These are phyloP conservation scores for Trametopsis cervina DNA, from an alignment of 768 basidiomycete species.

Conservation along the genomic window DNA sequence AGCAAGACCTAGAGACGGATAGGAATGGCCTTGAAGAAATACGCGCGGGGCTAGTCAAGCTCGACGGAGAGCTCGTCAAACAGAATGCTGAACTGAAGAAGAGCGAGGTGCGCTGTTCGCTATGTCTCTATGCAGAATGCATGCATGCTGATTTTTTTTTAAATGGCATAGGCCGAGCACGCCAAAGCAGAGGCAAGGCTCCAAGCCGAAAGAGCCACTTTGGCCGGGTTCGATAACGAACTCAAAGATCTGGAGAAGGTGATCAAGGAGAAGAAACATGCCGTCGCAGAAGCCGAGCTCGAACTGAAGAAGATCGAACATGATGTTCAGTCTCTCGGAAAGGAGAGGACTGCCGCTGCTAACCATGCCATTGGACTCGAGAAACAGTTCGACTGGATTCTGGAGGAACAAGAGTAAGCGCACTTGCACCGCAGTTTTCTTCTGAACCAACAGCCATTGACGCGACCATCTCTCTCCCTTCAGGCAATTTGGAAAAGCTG, in stretches of 20 bases:
- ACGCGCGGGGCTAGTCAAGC: conserved; percentile 39
- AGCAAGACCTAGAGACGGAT: conserved; percentile 59
- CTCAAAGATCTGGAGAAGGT: conserved; percentile 74
- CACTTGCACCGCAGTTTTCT: background rate
- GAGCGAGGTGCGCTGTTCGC: conserved; percentile 6
- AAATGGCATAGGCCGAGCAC: conserved; percentile 53
- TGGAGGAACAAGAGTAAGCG: conserved; percentile 78
- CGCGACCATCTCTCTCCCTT: conserved; percentile 1
- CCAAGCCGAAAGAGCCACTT: conserved; percentile 78
- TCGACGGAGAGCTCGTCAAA: conserved; percentile 57
- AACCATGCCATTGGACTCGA: conserved; percentile 61
- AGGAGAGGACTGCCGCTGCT: conserved; percentile 53
- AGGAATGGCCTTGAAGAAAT: conserved; percentile 37
- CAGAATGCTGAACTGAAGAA: conserved; percentile 24
- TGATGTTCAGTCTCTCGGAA: conserved; percentile 51
- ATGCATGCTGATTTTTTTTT: conserved; percentile 1
- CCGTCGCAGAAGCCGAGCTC: conserved; percentile 61
- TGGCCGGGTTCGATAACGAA: conserved; percentile 85
- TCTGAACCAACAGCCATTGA: background rate
- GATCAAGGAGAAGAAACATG: conserved; percentile 76
- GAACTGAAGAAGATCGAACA: conserved; percentile 62
- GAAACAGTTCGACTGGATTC: conserved; percentile 83
- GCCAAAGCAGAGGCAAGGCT: conserved; percentile 65
- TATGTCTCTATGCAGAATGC: conserved; percentile 3
- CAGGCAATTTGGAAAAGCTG: conserved; percentile 80